Base-by-base conservation (phyloP, 2,329 filamentous ascomycete species). In the Sclerotinia minor region DNA sequence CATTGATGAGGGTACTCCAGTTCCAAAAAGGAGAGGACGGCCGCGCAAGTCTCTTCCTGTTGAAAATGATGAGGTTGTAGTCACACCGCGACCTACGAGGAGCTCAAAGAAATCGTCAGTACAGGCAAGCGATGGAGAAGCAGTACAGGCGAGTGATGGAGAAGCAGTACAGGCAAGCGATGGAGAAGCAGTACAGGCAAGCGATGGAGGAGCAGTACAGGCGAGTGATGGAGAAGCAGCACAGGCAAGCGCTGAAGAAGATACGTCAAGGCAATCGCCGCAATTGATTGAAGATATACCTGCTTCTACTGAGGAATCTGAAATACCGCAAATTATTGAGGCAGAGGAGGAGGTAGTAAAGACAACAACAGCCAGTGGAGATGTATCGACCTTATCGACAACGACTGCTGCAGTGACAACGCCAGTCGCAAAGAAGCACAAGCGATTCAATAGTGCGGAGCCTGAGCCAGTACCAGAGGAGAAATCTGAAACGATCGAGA, bases 241-340 rank as follows among this genome's bases (percentile, higher is more conserved):
- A 2, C 70, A 72, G 29, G 71, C 52, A 59, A 74, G 73, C 52
- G 71, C 67, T 38, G 68, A 71, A 44, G 64, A 60, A 26, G 60
- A 54, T 35, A 63, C 35, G 50, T 24, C 63, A 61, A 24, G 71
- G 71, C 41, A 49, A 17, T 47, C 59, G 9, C 59, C 68, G 6
- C 64, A 70, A 38, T 65, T 69, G 38, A 70, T 71, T 3, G 74
- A 75, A 7, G 76, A 75, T 41, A 74, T 76, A 45, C 70, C 73
- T 29, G 69, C 57, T 26, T 70, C 44, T 52, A 65, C 47, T 11
- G 32, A 59, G 44, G 52, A 61, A 29, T 64, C 67, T 4, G 35
- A 61, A 38, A 29, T 29, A 41, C 9, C 55, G 45, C 35, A 59
- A 26, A 35, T 15, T 7, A 65, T 64, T 3, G 66, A 45, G 32